These are phyloP conservation scores for Irpex sp. DNA, from an alignment of 1,284 basidiomycete genomes.

Conservation along the genomic window DNA sequence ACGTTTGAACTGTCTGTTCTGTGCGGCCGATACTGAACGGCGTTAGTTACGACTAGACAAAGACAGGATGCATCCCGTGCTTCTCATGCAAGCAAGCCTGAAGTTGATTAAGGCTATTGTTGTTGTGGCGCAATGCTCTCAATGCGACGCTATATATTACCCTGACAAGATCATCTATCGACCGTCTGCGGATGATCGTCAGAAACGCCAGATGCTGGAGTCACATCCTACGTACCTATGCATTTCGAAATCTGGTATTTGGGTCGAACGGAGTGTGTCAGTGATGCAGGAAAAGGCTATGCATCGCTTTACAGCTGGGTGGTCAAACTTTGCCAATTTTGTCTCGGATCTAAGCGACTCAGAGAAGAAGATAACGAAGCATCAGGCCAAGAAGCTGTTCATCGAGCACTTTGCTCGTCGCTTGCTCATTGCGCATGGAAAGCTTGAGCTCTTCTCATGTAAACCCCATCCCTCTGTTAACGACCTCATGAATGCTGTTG, in stretches of 20 bases:
- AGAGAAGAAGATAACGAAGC: background rate
- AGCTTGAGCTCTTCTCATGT: background rate
- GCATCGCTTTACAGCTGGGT: background rate
- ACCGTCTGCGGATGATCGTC: background rate
- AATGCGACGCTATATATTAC: conserved; percentile 4
- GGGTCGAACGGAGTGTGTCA: background rate
- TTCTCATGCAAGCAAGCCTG: background rate
- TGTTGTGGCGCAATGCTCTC: background rate
- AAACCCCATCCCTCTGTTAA: background rate
- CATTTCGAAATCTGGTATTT: conserved; percentile 8
- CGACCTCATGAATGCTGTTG: background rate
- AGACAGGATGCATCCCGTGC: background rate
- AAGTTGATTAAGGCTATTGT: background rate
- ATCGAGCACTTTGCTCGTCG: conserved; percentile 5
- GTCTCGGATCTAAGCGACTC: background rate
- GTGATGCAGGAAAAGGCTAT: background rate
- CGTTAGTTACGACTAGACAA: background rate
- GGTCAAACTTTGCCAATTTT: conserved; percentile 6
- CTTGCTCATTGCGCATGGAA: background rate
- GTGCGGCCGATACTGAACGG: background rate
- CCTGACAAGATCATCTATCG: conserved; percentile 3
- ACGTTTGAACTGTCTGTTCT: background rate
- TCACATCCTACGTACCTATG: background rate
- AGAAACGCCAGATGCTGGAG: conserved; percentile 1
- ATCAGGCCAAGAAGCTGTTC: conserved; percentile 4